Percentiles rank a stretch among this genome's conserved stretches.
These are phyloP conservation scores for Penicillium vulpinum DNA, from an alignment of 2,329 filamentous ascomycete species.

Conservation along the genomic window DNA sequence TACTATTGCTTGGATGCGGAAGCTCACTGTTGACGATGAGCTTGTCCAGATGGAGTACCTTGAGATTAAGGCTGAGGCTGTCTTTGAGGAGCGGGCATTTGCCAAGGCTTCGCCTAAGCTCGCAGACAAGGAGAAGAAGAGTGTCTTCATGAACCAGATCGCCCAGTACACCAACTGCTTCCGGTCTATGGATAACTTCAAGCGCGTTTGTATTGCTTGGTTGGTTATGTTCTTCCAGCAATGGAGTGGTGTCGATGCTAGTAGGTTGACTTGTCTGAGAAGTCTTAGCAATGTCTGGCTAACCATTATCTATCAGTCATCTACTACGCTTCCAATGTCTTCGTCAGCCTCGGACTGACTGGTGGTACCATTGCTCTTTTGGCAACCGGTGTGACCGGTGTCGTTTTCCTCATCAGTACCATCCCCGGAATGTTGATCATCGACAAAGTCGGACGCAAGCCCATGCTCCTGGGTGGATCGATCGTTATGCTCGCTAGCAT, in stretches of 20 bases:
- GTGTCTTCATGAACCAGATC: constrained; percentile 47
- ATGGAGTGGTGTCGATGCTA: constrained; percentile 47
- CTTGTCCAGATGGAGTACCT: constrained; percentile 48
- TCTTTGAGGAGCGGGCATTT: constrained; percentile 48
- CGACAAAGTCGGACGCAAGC: constrained; percentile 32
- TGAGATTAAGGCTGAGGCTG: constrained; percentile 50
- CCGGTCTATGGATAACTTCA: constrained; percentile 53
- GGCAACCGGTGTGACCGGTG: constrained; percentile 38
- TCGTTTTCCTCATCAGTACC: constrained; percentile 35
- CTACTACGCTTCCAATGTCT: constrained; percentile 44
- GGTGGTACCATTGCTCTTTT: constrained; percentile 34
- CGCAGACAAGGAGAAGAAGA: constrained; percentile 38
- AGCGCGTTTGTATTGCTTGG: constrained; percentile 48
- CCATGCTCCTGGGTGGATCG: constrained; percentile 29
- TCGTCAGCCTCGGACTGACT: constrained; percentile 37
- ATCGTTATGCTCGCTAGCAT: constrained; percentile 26
- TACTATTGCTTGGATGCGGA: constrained; percentile 29
- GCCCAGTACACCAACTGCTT: constrained; percentile 54
- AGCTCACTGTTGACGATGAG: constrained; percentile 36
- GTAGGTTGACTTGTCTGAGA: constrained; percentile 13
- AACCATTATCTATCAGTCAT: constrained; percentile 34
- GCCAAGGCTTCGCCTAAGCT: constrained; percentile 48
- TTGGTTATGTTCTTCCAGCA: constrained; percentile 54
- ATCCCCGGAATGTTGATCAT: constrained; percentile 34
- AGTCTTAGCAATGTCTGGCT: constrained; percentile 19